phyloP scores from a whole-genome alignment of 495 filamentous ascomycete genomes.

The Mytilinidion resinicola region DNA sequence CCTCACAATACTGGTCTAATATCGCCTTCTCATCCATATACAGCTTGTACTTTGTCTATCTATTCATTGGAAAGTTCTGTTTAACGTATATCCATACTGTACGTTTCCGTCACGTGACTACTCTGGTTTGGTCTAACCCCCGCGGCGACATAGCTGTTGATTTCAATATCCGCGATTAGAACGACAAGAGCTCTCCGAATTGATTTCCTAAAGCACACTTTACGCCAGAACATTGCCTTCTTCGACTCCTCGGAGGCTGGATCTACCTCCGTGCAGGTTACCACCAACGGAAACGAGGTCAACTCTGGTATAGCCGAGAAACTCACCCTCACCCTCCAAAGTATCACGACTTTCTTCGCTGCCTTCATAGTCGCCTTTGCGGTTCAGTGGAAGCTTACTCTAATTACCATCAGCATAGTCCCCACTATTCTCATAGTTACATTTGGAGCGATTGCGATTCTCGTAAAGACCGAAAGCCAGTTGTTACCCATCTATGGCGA shows the following conservation, averaged over 20 bases:
- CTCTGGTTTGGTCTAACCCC: neutral
- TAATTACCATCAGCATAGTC: slow-evolving; percentile 6
- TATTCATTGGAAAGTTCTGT: slow-evolving; percentile 37
- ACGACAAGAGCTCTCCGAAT: slow-evolving; percentile 65
- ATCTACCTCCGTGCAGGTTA: slow-evolving; percentile 84
- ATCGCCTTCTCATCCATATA: neutral
- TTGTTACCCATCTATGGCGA: neutral
- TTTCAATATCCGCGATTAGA: slow-evolving; percentile 33
- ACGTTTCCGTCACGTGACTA: neutral
- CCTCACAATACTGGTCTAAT: neutral
- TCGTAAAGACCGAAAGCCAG: neutral
- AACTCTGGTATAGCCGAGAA: slow-evolving; percentile 14
- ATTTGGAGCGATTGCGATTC: neutral
- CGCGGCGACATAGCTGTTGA: slow-evolving; percentile 15
- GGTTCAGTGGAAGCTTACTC: slow-evolving; percentile 15
- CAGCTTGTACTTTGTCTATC: slow-evolving; percentile 38
- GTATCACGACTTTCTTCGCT: slow-evolving; percentile 5
- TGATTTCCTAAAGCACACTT: slow-evolving; percentile 70
- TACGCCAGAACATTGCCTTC: slow-evolving; percentile 83
- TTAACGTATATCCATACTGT: slow-evolving; percentile 32
- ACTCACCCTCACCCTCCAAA: slow-evolving; percentile 5
- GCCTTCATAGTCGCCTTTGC: slow-evolving; percentile 13
- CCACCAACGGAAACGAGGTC: slow-evolving; percentile 56
- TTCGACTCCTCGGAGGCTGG: slow-evolving; percentile 85
- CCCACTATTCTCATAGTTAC: slow-evolving; percentile 3